These are phyloP conservation scores for Auxenochlorella protothecoides DNA, from an alignment of 139 green algal species.

Conservation along the genomic window DNA sequence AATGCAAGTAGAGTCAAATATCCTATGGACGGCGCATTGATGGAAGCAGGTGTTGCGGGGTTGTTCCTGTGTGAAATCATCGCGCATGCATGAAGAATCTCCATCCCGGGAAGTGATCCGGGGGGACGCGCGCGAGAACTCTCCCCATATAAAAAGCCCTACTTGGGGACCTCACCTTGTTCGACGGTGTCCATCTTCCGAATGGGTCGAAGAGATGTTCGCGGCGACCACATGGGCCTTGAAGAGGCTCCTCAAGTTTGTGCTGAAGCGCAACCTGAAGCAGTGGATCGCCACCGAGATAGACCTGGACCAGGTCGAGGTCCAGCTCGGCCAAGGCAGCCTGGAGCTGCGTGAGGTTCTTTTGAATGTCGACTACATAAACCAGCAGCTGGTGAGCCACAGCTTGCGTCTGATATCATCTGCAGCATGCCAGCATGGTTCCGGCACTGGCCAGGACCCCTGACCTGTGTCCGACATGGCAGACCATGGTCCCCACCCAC, in stretches of 20 bases:
- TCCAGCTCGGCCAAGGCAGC: conserved; percentile 43
- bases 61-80: too few species aligned
- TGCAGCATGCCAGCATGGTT: too few species aligned
- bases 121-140: neutral
- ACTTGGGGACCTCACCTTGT: neutral
- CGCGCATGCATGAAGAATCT: too few species aligned
- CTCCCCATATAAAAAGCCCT: neutral
- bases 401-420: neutral
- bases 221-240: conserved; percentile 29
- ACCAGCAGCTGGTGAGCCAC: conserved; percentile 46
- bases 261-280: conserved; percentile 51
- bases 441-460: too few species aligned
- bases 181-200: too few species aligned
- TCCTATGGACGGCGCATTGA: too few species aligned
- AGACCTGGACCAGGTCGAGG: conserved; percentile 60
- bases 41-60: too few species aligned
- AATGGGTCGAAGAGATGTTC: too few species aligned
- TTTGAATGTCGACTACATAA: conserved; percentile 53
- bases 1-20: too few species aligned
- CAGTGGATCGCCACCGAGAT: conserved; percentile 35
- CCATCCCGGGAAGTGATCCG: too few species aligned
- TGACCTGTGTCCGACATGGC: neutral
- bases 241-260: conserved; percentile 56
- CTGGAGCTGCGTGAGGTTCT: conserved; percentile 56
- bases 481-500: neutral